Evolutionary conservation across 192 early-diverging fungal species (phyloP).

Genomic region (Helicostylum pulchrum): DNA sequence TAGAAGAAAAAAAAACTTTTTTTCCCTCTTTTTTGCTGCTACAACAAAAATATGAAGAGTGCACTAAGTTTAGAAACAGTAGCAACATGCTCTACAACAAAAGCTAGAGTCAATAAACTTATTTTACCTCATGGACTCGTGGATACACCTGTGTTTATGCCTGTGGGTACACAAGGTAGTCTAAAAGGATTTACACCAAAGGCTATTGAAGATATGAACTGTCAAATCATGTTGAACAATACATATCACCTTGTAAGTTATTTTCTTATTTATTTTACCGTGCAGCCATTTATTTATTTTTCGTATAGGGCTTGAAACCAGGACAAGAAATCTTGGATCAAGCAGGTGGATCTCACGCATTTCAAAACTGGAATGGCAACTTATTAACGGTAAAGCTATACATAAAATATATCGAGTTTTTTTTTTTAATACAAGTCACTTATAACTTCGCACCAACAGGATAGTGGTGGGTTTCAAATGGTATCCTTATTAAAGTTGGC

Average conservation of each 20-base stretch:
- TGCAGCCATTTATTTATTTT: not conserved
- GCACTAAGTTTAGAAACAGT: slow-evolving; percentile 72
- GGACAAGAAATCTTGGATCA: slow-evolving; percentile 72
- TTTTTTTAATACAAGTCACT: too few relatives aligned
- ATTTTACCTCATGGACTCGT: slow-evolving; percentile 79
- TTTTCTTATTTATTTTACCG: not conserved
- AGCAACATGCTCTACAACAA: slow-evolving; percentile 76
- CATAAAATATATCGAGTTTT: too few relatives aligned
- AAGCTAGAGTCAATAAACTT: slow-evolving; percentile 69
- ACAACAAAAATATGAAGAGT: slow-evolving; percentile 40
- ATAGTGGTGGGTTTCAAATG: slow-evolving; percentile 89
- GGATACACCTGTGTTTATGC: slow-evolving; percentile 86
- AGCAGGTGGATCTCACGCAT: slow-evolving; percentile 73
- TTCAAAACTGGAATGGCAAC: slow-evolving; percentile 79
- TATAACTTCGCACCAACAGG: slow-evolving; percentile 35
- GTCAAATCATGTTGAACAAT: slow-evolving; percentile 85
- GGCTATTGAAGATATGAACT: slow-evolving; percentile 69
- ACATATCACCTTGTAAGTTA: slow-evolving; percentile 75
- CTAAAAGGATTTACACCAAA: slow-evolving; percentile 78
- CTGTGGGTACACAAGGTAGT: slow-evolving; percentile 84
- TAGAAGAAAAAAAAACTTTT: not conserved
- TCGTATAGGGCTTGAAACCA: slow-evolving; percentile 36
- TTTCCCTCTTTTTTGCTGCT: not conserved
- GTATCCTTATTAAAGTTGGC: slow-evolving; percentile 84
- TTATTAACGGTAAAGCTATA: slow-evolving; percentile 58